Base-by-base conservation (phyloP, 202 grass and related monocot species). In the Dendrocalamus latiflorus region DNA sequence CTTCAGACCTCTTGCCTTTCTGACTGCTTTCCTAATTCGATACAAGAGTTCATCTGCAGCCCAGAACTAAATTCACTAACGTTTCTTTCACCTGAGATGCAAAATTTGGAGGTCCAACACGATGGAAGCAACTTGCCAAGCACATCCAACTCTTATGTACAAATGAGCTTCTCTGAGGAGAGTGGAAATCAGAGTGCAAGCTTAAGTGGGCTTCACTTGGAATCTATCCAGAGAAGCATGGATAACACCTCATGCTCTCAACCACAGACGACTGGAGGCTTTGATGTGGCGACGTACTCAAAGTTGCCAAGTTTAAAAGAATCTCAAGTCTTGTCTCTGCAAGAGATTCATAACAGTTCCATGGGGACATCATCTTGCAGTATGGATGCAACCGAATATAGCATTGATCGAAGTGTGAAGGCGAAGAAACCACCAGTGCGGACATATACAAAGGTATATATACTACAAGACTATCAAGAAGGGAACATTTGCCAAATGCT, bases 371-470 rank as follows among this genome's bases (percentile, higher is more conserved):
- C 96, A 37, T 90, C 91, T 8, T 88, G 92, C 72, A 98, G 92
- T 51, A 95, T 98, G 58, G 92, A 90, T 63, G 87, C 63, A 1
- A 85, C 82, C 0, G 91, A 91, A n/a, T 85, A 83, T 82, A 81
- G 60, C 88, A n/a, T n/a, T n/a, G n/a, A n/a, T n/a, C 47, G 80
- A 69, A 89, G 86, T 30, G 70, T 28, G 13, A 95, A 92, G 45
- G 81, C 81, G 11, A 55, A 65, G 20, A 94, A 88, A 84, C 93
- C 81, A 49, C 96, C 91, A 15, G 81, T 94, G 50, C 83, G 96
- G 67, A 99, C 96, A 71, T 99, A 92, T 65, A 99, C 96, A 24
- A 99, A 99, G 96, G 96, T 96, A 91, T 41, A 47, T 49, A 59
- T 59, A 49, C 18, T 57, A 14, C 75, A 55, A 37, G 9, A 24